Evolutionary conservation across 257 asterid species (phyloP), one percentile per base, ranked within the genome.

Genomic region (Mentha longifolia): DNA sequence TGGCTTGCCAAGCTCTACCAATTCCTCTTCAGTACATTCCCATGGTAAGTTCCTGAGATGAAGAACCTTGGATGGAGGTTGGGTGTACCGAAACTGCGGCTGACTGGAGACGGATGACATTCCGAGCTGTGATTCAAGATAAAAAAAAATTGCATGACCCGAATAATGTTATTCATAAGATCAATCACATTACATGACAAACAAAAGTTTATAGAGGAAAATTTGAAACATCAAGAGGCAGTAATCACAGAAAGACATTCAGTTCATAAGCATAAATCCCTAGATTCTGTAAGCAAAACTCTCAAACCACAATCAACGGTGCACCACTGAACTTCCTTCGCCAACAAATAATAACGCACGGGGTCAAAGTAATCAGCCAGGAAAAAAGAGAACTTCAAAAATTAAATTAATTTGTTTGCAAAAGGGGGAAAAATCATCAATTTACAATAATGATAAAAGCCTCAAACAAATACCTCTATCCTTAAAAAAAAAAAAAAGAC

Each of bases 1-100:
- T 6, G 99, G 99, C 77, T 87, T 92, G 59, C 99, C 99, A 46
- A 95, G 77, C 82, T 92, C 98, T 8, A 95, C 67, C 72, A 95
- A 84, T 65, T 95, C 99, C 81, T 95, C 99, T 86, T 92, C 97
- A 9, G 87, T 85, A 62, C 99, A 95, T 73, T 95, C 99, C 99
- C 99, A 95, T 33, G 98, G 99, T 71, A 92, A 82, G 81, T 95
- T 95, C 84, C 98, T 88, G 73, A 95, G 84, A 73, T 95, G 99
- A 19, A 95, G 97, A 81, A 95, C 99, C 85, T 92, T 95, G 31
- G 99, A 95, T 7, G 99, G 99, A 22, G 97, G 92, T 77, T 95
- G 99, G 0, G 99, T 92, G 80, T 89, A 92, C 61, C 97, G 93
- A 66, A 95, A 95, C 81, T 95, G 99, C 39, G 92, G 98, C 86